Conservation (phyloP, 768 basidiomycete species). For the Leccinum aurantiacum region DNA sequence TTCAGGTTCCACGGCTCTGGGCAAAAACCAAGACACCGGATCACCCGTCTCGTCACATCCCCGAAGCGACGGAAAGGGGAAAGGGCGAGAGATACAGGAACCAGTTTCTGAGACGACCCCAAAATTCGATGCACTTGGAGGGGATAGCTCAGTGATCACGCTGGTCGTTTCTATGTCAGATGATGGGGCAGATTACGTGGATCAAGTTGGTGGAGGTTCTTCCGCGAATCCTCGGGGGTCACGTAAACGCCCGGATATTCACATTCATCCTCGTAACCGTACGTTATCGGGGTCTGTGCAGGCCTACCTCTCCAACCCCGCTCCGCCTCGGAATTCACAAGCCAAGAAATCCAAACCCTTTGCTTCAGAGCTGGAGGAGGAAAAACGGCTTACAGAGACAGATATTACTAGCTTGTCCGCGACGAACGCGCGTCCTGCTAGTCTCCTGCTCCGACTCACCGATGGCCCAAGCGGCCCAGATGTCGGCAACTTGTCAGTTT, state of each 20-base stretch:
- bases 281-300: slow-evolving; percentile 49
- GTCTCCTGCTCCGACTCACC: slow-evolving; percentile 7
- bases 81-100: neutral
- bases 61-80: slow-evolving; percentile 11
- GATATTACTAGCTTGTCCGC: neutral
- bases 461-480: neutral
- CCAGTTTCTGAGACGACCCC: neutral
- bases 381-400: neutral
- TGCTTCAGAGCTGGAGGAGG: neutral
- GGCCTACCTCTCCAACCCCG: slow-evolving; percentile 39
- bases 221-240: slow-evolving; percentile 17
- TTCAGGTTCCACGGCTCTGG: neutral
- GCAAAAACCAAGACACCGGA: neutral
- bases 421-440: neutral
- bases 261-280: slow-evolving; percentile 36
- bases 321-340: slow-evolving; percentile 3
- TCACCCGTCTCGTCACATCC: neutral
- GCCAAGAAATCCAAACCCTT: neutral
- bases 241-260: slow-evolving; percentile 19
- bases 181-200: slow-evolving; percentile 9
- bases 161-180: neutral
- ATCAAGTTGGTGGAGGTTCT: slow-evolving; percentile 11
- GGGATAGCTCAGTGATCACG: slow-evolving; percentile 5
- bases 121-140: neutral
- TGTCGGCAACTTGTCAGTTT: neutral